A percentile compares a stretch with the other conserved stretches of the same genome.
These are phyloP conservation scores for Oxytropis ochrocephala DNA, from an alignment of 306 rosid genomes.

Conservation along the genomic window DNA sequence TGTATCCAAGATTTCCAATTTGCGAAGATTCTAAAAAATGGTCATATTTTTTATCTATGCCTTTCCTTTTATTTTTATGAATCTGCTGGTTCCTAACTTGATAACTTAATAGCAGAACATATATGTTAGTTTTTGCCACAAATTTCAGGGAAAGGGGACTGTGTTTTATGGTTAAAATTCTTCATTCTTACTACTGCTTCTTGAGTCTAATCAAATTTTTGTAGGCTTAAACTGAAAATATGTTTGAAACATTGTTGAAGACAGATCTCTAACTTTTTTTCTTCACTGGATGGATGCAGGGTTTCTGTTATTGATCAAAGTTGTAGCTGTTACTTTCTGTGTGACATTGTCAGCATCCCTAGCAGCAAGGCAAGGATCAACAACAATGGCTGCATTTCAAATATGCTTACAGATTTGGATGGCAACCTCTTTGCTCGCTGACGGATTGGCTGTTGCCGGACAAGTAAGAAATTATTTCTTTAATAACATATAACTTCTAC, in stretches of 20 bases:
- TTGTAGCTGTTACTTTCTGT: slow-evolving; percentile 74
- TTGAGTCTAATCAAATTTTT: no score
- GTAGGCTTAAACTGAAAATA: background rate
- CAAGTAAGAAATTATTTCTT: slow-evolving; percentile 42
- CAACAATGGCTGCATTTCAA: slow-evolving; percentile 85
- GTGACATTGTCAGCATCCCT: slow-evolving; percentile 80
- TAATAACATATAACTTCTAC: background rate
- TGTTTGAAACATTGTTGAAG: background rate
- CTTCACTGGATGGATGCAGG: slow-evolving; percentile 36
- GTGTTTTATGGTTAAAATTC: no score
- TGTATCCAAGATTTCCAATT: slow-evolving; percentile 52
- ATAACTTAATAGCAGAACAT: background rate
- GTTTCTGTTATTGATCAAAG: slow-evolving; percentile 61
- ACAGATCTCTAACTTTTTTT: background rate
- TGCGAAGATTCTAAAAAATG: slow-evolving; percentile 59
- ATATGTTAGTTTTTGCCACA: background rate
- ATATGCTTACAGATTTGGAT: slow-evolving; percentile 90
- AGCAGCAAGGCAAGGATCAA: slow-evolving; percentile 78
- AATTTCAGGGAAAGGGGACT: background rate
- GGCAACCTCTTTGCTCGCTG: slow-evolving; percentile 79
- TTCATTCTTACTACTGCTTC: no score
- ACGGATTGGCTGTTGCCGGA: slow-evolving; percentile 90
- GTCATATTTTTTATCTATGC: slow-evolving; percentile 21
- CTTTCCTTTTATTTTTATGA: background rate
- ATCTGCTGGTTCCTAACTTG: background rate